Base-by-base conservation (phyloP, 495 filamentous ascomycete genomes). In the Penicillium argentinense region DNA sequence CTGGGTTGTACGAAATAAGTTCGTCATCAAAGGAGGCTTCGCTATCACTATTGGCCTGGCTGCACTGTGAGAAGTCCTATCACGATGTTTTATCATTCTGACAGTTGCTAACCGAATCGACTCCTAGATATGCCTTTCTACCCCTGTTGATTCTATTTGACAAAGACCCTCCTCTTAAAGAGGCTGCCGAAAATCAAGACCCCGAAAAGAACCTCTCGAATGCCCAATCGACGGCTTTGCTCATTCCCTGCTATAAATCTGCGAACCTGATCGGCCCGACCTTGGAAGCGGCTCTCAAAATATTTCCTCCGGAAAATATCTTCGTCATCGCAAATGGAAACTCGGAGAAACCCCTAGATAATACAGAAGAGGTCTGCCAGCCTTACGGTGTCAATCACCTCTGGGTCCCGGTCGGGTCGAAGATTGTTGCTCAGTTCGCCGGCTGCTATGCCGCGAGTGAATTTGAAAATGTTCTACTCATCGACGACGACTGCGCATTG, bases 241-340 rank as follows among this genome's bases (percentile, higher is more conserved):
- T 77, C 16, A 77, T 77, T 17, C 74, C 73, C 6, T 75, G 73
- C 45, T 75, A 75, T 42, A 70, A 73, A 53, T 71, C 72, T 8
- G 73, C 60, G 2, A 44, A 57, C 1, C 62, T 75, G 16, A 69
- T 77, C 21, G 69, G 59, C 9, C 53, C 61, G 0, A 77, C 74
- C 0, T 44, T 77, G 13, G 53, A 66, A 44, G 74, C 73, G 0
- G 73, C 74, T 0, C 42, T 76, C 36, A 69, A 72, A 43, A 57
- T 77, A 17, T 76, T 77, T 43, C 73, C 73, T 0, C 47, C 64
- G 0, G 33, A 57, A 18, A 64, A 75, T 21, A 73, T 77, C 25
- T 77, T 70, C 42, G 64, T 77, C 39, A 66, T 74, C 19, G 70
- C 70, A 9, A 74, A 72, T 38, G 70, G 70, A 13, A 68, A 74